phyloP scores from a whole-genome alignment of 23 red algal species.

The Gracilariopsis chorda region DNA sequence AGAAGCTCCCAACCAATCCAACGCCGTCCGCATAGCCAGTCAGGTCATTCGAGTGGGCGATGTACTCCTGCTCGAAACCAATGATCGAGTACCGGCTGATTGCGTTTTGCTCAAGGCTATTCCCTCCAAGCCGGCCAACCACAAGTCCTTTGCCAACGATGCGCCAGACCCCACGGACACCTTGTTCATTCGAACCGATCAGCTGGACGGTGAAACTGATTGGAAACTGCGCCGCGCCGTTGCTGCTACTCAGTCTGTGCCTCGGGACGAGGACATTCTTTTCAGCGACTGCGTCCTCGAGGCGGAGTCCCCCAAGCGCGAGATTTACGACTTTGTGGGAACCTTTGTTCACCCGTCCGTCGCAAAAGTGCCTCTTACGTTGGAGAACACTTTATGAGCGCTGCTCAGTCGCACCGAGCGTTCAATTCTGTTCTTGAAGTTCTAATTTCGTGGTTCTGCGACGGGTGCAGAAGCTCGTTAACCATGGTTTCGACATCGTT shows the following conservation, averaged over 20 bases:
- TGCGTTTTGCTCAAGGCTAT: slow-evolving; percentile 80
- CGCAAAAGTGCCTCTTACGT: slow-evolving; percentile 59
- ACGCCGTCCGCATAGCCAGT: slow-evolving; percentile 49
- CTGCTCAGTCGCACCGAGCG: too few relatives aligned
- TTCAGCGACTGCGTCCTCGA: slow-evolving; percentile 42
- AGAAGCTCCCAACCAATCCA: background rate
- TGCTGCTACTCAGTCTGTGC: slow-evolving; percentile 69
- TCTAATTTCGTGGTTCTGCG: too few relatives aligned
- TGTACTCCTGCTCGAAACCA: slow-evolving; percentile 80
- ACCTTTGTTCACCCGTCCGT: slow-evolving; percentile 65
- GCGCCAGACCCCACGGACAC: slow-evolving; percentile 45
- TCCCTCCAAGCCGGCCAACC: slow-evolving; percentile 13
- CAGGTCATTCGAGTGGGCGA: slow-evolving; percentile 96
- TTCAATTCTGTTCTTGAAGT: too few relatives aligned
- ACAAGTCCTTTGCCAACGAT: background rate
- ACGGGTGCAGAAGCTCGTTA: too few relatives aligned
- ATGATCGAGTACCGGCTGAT: slow-evolving; percentile 95
- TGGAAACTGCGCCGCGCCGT: slow-evolving; percentile 97
- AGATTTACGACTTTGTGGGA: slow-evolving; percentile 96
- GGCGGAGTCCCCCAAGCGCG: slow-evolving; percentile 81
- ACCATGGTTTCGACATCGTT: too few relatives aligned
- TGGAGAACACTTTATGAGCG: slow-evolving; percentile 97
- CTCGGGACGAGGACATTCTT: slow-evolving; percentile 64
- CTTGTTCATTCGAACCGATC: slow-evolving; percentile 94
- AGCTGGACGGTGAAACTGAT: slow-evolving; percentile 98